phyloP scores from a whole-genome alignment of 768 basidiomycete genomes.

The Crucibulum laeve region DNA sequence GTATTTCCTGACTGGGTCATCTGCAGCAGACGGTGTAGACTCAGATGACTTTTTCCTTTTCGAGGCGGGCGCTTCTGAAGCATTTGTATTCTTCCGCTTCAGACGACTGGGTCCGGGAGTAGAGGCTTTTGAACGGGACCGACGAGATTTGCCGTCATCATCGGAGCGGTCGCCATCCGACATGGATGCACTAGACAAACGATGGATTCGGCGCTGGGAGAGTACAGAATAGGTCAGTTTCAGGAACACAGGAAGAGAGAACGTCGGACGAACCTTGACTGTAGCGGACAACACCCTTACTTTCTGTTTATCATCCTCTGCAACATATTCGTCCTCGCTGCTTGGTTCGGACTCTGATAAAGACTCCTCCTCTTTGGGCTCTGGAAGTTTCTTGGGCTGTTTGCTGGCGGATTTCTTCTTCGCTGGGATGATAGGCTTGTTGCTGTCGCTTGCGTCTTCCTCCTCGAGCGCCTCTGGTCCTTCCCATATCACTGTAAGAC shows the following conservation, averaged over 20 bases:
- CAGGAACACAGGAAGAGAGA: slow-evolving; percentile 7
- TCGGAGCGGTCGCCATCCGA: slow-evolving; percentile 35
- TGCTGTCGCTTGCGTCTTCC: slow-evolving; percentile 21
- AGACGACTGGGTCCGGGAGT: slow-evolving; percentile 23
- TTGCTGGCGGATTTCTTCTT: slow-evolving; percentile 25
- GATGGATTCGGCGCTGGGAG: slow-evolving; percentile 39
- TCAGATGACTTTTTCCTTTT: slow-evolving; percentile 18
- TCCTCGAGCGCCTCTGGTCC: slow-evolving; percentile 56
- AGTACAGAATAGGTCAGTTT: slow-evolving; percentile 6
- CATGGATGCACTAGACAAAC: slow-evolving; percentile 15
- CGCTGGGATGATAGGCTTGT: slow-evolving; percentile 19
- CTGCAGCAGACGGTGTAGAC: slow-evolving; percentile 27
- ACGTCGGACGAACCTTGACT: slow-evolving; percentile 39
- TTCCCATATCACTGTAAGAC: slow-evolving; percentile 66
- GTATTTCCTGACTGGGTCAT: slow-evolving; percentile 78
- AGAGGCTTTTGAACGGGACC: slow-evolving; percentile 14
- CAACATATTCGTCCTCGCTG: slow-evolving; percentile 74
- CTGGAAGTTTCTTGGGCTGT: slow-evolving; percentile 4
- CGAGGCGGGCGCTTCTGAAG: slow-evolving; percentile 15
- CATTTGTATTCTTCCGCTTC: slow-evolving; percentile 54
- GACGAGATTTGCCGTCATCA: slow-evolving; percentile 21
- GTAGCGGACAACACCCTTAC: slow-evolving; percentile 23
- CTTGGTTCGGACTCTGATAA: slow-evolving; percentile 40
- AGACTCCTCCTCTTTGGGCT: slow-evolving; percentile 26
- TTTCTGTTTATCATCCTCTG: slow-evolving; percentile 31